Evolutionary conservation across 2,329 filamentous ascomycete species (phyloP), one percentile per base, ranked within the genome.

Genomic region (Podosphaera leucotricha): DNA sequence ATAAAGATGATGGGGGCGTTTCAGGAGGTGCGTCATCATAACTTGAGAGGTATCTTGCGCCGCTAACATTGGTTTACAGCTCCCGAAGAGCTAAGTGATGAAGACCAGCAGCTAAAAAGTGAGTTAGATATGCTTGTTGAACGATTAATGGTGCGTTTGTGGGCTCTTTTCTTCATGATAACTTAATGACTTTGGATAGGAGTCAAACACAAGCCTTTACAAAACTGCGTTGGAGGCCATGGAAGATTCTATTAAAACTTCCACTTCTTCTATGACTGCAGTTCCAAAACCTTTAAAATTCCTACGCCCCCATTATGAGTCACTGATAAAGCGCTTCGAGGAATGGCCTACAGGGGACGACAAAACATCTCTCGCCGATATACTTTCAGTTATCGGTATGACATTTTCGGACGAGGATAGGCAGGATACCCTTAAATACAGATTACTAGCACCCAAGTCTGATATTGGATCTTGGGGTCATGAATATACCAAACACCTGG

Each of bases 261-360:
- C 90, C 47, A 98, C 90, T 52, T 95, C 86, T 47, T 98, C 92
- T 39, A 98, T 98, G 90, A 98, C 90, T 41, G 90, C 90, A 47
- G 90, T 98, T 49, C 90, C 92, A 20, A 98, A 98, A 65, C 90
- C 90, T 28, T 72, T 98, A 56, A 98, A 98, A 64, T 98, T 98
- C 62, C 73, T 98, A 50, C 76, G 90, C 66, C 90, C 87, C 53
- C 87, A 98, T 63, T 98, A 95, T 66, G 81, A 92, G 63, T 76
- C 80, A 46, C 70, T 98, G 58, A 80, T 80, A 49, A 80, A 80
- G 61, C 67, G 86, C 22, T 93, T 94, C 66, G 86, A 92, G 47
- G 73, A 79, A 60, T 98, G 92, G 90, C 71, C 80, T 3, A 71
- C 72, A 46, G 76, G 84, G 50, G 75, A 84, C 43, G 75, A 93